Evolutionary conservation across 208 protist genomes (phyloP).

Genomic region (Acanthamoeba divionensis): DNA sequence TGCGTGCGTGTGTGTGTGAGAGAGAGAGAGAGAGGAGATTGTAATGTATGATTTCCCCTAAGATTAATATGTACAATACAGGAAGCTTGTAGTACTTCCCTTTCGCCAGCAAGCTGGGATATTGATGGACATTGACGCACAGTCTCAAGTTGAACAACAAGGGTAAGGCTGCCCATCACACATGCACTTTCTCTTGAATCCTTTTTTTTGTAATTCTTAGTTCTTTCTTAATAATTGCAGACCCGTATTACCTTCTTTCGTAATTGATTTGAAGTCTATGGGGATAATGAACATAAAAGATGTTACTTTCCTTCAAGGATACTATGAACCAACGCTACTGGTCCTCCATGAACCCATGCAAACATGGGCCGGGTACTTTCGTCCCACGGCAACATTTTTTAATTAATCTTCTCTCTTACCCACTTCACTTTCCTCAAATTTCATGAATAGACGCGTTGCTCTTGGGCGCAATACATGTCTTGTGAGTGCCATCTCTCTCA

Average conservation of each 20-base stretch:
- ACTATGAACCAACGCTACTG: constrained; percentile 41
- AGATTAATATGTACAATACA: neutral
- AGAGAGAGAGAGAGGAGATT: constrained; percentile 44
- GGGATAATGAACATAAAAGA: constrained; percentile 50
- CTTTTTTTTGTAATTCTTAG: too few species aligned
- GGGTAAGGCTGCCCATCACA: neutral
- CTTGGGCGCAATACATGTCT: neutral
- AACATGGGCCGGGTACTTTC: neutral
- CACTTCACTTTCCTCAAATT: neutral
- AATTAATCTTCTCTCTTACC: neutral
- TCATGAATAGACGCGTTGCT: neutral
- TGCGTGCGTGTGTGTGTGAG: neutral
- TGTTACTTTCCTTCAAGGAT: constrained; percentile 50
- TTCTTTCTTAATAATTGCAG: neutral
- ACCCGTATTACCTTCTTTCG: neutral
- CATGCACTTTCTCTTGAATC: too few species aligned
- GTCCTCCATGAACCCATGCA: constrained; percentile 42
- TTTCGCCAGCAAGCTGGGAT: constrained; percentile 33
- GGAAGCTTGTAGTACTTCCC: constrained; percentile 48
- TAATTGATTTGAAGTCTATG: neutral
- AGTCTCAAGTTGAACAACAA: neutral
- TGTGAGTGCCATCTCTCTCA: neutral
- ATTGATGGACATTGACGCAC: constrained; percentile 15
- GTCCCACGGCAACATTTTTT: neutral
- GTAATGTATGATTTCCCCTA: too few species aligned